phyloP scores from a whole-genome alignment of 1,284 basidiomycete genomes.

The Papiliotrema fonsecae region DNA sequence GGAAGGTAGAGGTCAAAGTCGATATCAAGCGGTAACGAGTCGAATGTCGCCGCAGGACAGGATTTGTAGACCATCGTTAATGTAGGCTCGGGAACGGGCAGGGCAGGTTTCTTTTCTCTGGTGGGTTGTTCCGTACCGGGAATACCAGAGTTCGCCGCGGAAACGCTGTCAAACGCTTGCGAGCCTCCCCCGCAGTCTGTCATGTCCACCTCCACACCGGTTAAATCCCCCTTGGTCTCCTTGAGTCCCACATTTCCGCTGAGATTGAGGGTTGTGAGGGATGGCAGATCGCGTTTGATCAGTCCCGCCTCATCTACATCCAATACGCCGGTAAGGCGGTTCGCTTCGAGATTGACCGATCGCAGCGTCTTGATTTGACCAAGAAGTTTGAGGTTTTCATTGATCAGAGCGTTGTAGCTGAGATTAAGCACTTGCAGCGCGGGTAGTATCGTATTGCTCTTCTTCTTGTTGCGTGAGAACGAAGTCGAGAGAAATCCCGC shows the following conservation, averaged over 20 bases:
- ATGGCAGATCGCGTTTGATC: constrained; percentile 5
- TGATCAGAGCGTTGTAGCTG: constrained; percentile 29
- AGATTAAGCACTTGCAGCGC: constrained; percentile 32
- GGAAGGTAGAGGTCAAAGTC: constrained; percentile 44
- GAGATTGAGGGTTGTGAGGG: constrained; percentile 16
- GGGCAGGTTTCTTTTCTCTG: constrained; percentile 6
- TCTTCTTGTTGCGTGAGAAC: constrained; percentile 31
- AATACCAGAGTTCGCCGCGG: neutral
- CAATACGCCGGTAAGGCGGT: constrained; percentile 27
- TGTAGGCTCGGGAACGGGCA: constrained; percentile 25
- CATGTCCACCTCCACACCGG: constrained; percentile 29
- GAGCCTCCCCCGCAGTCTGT: constrained; percentile 19
- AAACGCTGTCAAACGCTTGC: neutral
- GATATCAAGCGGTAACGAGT: constrained; percentile 37
- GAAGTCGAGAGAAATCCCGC: constrained; percentile 40
- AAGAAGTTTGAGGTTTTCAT: constrained; percentile 18
- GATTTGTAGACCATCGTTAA: constrained; percentile 33
- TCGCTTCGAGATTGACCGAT: constrained; percentile 31
- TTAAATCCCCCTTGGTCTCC: constrained; percentile 17
- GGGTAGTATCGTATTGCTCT: constrained; percentile 23
- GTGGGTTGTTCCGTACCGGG: neutral
- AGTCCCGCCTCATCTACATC: constrained; percentile 15
- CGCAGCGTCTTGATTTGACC: constrained; percentile 12
- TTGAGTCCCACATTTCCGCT: constrained; percentile 11
- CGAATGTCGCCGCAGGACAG: constrained; percentile 40